Evolutionary conservation across 1,284 basidiomycete species (phyloP).

Genomic region (Cryptococcus sp.): DNA sequence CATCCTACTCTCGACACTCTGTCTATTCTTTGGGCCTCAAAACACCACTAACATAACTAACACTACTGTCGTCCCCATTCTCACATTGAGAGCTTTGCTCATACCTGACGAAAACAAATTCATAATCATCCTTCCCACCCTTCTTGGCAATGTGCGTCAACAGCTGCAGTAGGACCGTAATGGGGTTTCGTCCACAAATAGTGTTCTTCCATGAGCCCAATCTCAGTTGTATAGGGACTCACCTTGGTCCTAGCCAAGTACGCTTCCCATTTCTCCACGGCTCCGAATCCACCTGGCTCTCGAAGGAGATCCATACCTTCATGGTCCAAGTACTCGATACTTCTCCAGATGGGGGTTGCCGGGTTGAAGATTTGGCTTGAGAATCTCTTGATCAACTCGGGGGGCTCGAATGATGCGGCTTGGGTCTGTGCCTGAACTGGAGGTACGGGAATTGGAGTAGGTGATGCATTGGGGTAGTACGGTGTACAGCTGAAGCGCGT

Average conservation of each 20-base stretch:
- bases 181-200: constrained; percentile 93
- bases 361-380: constrained; percentile 58
- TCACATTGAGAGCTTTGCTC: constrained; percentile 82
- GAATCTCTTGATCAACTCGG: constrained; percentile 29
- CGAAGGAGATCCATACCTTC: constrained; percentile 38
- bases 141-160: constrained; percentile 53
- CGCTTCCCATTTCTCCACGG: constrained; percentile 61
- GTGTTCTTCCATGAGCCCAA: constrained; percentile 64
- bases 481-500: constrained; percentile 83
- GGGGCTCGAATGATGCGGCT: constrained; percentile 30
- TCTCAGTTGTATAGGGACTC: constrained; percentile 6
- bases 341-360: constrained; percentile 66
- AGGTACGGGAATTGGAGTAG: constrained; percentile 50
- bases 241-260: constrained; percentile 69
- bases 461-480: constrained; percentile 70
- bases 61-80: constrained; percentile 72
- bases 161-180: constrained; percentile 82
- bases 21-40: constrained; percentile 23
- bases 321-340: constrained; percentile 51
- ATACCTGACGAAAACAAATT: constrained; percentile 73
- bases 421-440: constrained; percentile 48
- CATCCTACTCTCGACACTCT: not conserved
- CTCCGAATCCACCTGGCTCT: constrained; percentile 46
- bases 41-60: constrained; percentile 84
- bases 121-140: constrained; percentile 41